These are phyloP conservation scores for Bryum argenteum DNA, from an alignment of 225 moss, liverwort and hornwort genomes.

Conservation along the genomic window DNA sequence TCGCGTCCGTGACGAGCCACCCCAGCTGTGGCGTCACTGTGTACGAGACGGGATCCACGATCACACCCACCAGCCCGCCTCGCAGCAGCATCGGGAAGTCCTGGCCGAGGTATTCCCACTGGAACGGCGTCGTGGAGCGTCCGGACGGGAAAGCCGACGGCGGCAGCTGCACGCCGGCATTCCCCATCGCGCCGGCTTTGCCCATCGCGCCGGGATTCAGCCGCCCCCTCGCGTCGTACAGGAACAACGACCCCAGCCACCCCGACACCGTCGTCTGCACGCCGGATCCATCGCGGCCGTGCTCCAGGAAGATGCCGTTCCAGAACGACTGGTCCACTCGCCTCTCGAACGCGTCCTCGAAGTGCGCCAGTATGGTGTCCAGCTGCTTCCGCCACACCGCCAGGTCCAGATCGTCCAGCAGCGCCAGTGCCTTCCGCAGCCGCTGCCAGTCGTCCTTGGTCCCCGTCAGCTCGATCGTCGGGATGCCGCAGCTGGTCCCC, in stretches of 20 bases:
- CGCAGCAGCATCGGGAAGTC: constrained; percentile 8
- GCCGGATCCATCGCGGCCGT: constrained; percentile 8
- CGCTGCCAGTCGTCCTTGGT: constrained; percentile 1
- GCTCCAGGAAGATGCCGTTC: constrained; percentile 25
- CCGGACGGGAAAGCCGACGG: background rate
- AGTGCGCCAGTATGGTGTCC: constrained; percentile 11
- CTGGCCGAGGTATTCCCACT: background rate
- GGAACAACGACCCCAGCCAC: constrained; percentile 15
- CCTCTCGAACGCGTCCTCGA: constrained; percentile 25
- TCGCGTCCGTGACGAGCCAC: constrained; percentile 17
- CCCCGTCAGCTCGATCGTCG: background rate
- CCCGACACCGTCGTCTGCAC: constrained; percentile 9
- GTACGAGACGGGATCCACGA: background rate
- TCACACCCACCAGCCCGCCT: constrained; percentile 11
- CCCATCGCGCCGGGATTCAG: background rate
- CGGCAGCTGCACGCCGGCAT: background rate
- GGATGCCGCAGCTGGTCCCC: background rate
- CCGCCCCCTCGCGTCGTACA: background rate
- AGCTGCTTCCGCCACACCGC: constrained; percentile 12
- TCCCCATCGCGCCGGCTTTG: too few species aligned
- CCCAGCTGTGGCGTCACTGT: background rate
- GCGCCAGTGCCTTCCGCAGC: background rate
- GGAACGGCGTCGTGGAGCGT: constrained; percentile 14
- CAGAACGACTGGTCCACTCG: constrained; percentile 13
- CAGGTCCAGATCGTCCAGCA: constrained; percentile 25